A percentile compares a stretch with the other conserved stretches of the same genome.
phyloP scores from a whole-genome alignment of 306 rosid genomes.

The Senna tora region DNA sequence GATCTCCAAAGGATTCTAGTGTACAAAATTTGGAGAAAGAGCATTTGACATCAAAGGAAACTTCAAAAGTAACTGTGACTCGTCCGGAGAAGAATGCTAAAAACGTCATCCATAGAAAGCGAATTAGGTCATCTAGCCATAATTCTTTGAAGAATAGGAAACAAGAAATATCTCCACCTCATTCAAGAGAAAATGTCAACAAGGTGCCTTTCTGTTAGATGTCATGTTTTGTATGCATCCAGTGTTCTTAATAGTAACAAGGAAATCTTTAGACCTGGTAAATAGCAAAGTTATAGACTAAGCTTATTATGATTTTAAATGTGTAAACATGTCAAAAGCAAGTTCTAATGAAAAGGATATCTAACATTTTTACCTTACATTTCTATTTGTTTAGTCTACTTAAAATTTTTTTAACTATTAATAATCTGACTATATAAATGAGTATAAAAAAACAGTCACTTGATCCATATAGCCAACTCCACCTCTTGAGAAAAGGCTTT shows the following conservation, averaged over 20 bases:
- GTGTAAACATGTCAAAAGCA: neutral
- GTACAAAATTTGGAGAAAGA: conserved; percentile 49
- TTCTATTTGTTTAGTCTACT: neutral
- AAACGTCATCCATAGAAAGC: conserved; percentile 42
- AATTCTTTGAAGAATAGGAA: conserved; percentile 51
- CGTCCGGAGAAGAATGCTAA: conserved; percentile 37
- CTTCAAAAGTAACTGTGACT: conserved; percentile 37
- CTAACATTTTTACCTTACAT: neutral
- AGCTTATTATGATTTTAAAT: neutral
- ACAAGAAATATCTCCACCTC: conserved; percentile 42
- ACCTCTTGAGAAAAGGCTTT: too few species aligned
- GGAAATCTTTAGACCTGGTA: neutral
- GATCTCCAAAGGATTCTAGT: conserved; percentile 37
- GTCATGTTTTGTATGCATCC: conserved; percentile 14
- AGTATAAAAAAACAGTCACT: too few species aligned
- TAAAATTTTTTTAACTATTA: too few species aligned
- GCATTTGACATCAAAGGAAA: conserved; percentile 42
- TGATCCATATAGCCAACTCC: too few species aligned
- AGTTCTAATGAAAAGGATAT: neutral
- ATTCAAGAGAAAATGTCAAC: conserved; percentile 43
- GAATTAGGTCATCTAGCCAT: conserved; percentile 43
- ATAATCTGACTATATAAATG: too few species aligned
- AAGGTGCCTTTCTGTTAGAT: conserved; percentile 51
- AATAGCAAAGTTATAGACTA: neutral
- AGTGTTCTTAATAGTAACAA: neutral